A percentile compares a stretch with the other conserved stretches of the same genome.
Evolutionary conservation across 176 grass and related monocot species (phyloP).

Genomic region (Oropetium thomaeum): DNA sequence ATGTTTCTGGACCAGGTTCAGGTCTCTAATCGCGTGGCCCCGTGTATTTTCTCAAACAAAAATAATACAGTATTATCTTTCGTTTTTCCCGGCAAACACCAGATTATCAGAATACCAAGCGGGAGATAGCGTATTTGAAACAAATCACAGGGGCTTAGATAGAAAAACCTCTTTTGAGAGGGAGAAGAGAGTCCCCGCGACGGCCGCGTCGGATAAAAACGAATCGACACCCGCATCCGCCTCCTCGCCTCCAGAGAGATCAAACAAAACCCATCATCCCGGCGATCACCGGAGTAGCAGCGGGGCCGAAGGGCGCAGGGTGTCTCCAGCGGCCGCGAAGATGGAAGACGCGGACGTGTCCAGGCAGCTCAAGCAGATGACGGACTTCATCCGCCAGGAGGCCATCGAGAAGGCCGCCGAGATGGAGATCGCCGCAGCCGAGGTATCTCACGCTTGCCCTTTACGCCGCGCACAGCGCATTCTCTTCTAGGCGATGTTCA

Average conservation of each 20-base stretch:
- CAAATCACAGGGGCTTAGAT: background rate
- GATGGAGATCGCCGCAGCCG: constrained; percentile 67
- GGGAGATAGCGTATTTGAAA: background rate
- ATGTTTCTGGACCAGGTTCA: background rate
- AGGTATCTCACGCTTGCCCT: constrained; percentile 30
- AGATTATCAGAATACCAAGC: background rate
- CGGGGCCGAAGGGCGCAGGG: background rate
- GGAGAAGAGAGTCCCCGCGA: background rate
- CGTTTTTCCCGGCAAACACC: too few species aligned
- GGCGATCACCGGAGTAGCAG: background rate
- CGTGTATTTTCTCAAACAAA: too few species aligned
- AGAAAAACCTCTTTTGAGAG: background rate
- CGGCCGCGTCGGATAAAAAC: background rate
- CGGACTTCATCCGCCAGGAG: constrained; percentile 63
- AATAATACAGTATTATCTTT: too few species aligned
- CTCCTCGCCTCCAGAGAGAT: background rate
- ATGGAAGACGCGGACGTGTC: constrained; percentile 54
- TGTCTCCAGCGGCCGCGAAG: background rate
- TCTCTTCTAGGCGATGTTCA: background rate
- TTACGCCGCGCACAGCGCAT: background rate
- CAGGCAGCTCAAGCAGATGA: constrained; percentile 72
- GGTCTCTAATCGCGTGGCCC: too few species aligned
- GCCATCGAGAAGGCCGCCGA: constrained; percentile 71
- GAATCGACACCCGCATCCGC: background rate
- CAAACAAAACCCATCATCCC: background rate